Base-by-base conservation (phyloP, 2,329 filamentous ascomycete genomes). In the Colletotrichum sidae region DNA sequence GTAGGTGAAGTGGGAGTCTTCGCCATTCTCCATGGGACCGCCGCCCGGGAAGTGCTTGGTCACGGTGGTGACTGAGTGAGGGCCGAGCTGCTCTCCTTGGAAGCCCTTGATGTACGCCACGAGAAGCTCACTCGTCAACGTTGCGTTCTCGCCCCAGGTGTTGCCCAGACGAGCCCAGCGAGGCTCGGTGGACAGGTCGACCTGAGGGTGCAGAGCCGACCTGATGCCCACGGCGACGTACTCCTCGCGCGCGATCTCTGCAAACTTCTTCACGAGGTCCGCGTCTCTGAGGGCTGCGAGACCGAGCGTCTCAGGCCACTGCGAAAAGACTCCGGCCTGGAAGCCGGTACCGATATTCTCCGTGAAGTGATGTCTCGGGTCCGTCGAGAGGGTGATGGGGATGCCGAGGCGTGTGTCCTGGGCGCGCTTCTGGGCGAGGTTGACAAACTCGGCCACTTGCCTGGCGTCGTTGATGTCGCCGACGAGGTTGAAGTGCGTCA, bases 21-120 rank as follows among this genome's bases (percentile, higher is more conserved):
- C 81, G 17, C 84, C 84, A 51, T 82, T 73, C 61, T 83, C 73
- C 69, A 81, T 77, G 0, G 83, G 78, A 0, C 84, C 84, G 8
- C 78, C 82, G 5, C 84, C 84, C 0, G 84, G 83, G 68, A 86
- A 86, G 67, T 86, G 83, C 72, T 86, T 86, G 0, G 83, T 84
- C 2, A 84, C 79, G 0, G 83, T 82, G 1, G 78, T 79, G 4
- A 85, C 79, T 2, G 80, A 82, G 35, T 78, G 66, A 0, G 72
- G 68, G 0, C 83, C 82, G n/a, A 84, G 73, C 38, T 75, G 71
- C 2, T 78, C 74, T 0, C 80, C 81, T 34, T 83, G 82, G 52
- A 85, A 80, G 15, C 82, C 83, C 51, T 79, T 77, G 69, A 85
- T 79, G 56, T 84, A 84, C 0, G 79, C 78, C 2, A 78, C 74